Evolutionary conservation across 208 protist species (phyloP).

Genomic region (Wallacemonas sp.): DNA sequence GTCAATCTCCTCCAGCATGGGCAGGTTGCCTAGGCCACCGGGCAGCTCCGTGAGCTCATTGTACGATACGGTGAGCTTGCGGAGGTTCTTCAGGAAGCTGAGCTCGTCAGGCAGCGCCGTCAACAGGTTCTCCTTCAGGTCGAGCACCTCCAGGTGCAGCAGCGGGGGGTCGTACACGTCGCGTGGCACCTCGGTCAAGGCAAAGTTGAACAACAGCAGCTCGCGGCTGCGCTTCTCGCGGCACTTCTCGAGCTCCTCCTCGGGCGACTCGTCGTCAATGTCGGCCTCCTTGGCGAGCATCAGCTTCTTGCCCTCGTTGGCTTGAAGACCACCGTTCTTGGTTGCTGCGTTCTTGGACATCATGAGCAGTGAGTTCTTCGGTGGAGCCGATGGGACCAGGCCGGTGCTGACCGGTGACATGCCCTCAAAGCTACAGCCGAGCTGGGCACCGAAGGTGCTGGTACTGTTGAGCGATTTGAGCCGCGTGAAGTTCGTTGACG

Average conservation of each 20-base stretch:
- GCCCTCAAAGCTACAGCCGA: conserved; percentile 13
- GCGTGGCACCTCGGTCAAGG: conserved; percentile 56
- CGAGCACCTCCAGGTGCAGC: conserved; percentile 61
- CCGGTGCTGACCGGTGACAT: conserved; percentile 12
- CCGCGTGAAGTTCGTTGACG: conserved; percentile 26
- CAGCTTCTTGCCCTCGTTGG: conserved; percentile 28
- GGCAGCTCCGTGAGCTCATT: conserved; percentile 81
- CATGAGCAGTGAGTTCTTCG: conserved; percentile 29
- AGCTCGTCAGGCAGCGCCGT: conserved; percentile 69
- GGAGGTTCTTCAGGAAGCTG: conserved; percentile 62
- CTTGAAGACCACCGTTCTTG: neutral
- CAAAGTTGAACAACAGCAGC: conserved; percentile 74
- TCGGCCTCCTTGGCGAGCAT: conserved; percentile 71
- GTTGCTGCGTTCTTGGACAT: conserved; percentile 25
- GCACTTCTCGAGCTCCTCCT: conserved; percentile 73
- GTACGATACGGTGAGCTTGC: conserved; percentile 73
- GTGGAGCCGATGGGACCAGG: conserved; percentile 6
- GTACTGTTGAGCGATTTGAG: conserved; percentile 35
- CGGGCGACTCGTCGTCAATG: conserved; percentile 68
- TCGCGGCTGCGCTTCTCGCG: conserved; percentile 43
- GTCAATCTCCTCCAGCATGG: conserved; percentile 68
- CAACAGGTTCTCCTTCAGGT: conserved; percentile 77
- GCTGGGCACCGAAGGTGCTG: conserved; percentile 25
- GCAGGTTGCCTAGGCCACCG: conserved; percentile 67
- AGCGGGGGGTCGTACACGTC: conserved; percentile 78